These are phyloP conservation scores for Nothophytophthora sp. DNA, from an alignment of 352 stramenopile genomes.

Conservation along the genomic window DNA sequence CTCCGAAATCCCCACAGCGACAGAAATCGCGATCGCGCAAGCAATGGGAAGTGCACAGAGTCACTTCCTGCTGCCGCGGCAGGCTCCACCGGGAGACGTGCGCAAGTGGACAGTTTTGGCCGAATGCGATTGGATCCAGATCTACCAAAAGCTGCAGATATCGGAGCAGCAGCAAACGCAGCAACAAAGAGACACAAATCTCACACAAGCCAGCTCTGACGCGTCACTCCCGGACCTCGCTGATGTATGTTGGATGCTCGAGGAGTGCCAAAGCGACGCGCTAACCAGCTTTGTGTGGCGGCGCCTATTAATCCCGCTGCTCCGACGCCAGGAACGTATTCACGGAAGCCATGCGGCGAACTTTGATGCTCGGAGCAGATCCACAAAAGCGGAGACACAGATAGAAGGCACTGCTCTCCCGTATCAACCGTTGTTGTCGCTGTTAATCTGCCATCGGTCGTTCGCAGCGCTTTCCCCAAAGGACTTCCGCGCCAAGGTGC, in stretches of 20 bases:
- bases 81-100: constrained; percentile 22
- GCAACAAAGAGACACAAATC: neutral
- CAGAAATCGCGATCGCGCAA: neutral
- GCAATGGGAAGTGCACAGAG: constrained; percentile 19
- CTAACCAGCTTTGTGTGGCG: constrained; percentile 55
- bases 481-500: constrained; percentile 57
- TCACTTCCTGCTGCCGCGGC: constrained; percentile 28
- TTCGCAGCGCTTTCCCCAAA: constrained; percentile 46
- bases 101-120: constrained; percentile 32
- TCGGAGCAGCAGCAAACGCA: neutral
- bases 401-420: neutral
- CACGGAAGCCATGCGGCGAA: neutral
- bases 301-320: constrained; percentile 36
- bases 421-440: constrained; percentile 15
- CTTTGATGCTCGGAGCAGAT: neutral
- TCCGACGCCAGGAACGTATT: constrained; percentile 10
- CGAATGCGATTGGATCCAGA: constrained; percentile 45
- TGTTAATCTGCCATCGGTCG: constrained; percentile 29
- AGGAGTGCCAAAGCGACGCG: constrained; percentile 43
- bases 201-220: no score
- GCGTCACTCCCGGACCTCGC: constrained; percentile 11
- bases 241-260: constrained; percentile 35
- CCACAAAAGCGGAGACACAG: constrained; percentile 4
- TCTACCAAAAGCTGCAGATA: constrained; percentile 21
- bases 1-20: neutral